A percentile compares a stretch with the other conserved stretches of the same genome.
Conservation (phyloP, 345 rosid species). For the Gossypium sturtianum region DNA sequence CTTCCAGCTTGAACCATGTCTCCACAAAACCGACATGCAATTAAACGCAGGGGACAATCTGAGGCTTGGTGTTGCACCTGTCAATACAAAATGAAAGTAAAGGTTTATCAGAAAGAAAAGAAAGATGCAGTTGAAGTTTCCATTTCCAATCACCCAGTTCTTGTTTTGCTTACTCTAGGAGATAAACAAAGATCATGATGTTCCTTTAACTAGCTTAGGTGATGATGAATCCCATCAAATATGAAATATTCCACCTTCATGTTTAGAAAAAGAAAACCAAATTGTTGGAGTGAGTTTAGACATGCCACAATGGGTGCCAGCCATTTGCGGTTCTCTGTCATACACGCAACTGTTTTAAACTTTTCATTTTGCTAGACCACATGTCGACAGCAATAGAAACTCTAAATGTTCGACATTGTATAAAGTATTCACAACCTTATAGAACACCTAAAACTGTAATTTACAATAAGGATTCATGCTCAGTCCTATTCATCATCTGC, state of each 20-base stretch:
- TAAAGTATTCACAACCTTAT: neutral
- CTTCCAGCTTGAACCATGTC: conserved; percentile 91
- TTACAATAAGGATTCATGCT: neutral
- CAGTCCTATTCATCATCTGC: neutral
- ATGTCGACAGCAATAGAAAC: neutral
- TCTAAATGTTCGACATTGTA: neutral
- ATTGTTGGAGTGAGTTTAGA: neutral
- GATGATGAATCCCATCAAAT: neutral
- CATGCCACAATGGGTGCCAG: neutral
- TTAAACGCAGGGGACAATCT: conserved; percentile 59
- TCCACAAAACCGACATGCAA: conserved; percentile 82
- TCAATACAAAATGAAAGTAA: conserved; percentile 6
- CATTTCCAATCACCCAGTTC: neutral
- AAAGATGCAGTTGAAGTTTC: neutral
- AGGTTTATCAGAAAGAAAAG: neutral
- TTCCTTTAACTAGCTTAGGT: neutral
- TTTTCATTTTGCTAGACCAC: neutral
- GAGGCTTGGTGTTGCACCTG: conserved; percentile 84
- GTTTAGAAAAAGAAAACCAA: neutral
- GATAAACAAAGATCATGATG: neutral
- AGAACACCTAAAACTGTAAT: neutral
- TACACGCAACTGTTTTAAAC: neutral
- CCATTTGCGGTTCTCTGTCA: neutral
- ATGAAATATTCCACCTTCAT: too few relatives aligned
- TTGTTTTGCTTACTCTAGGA: neutral